These are phyloP conservation scores for Adansonia grandidieri DNA, from an alignment of 441 rosid species.

Conservation along the genomic window DNA sequence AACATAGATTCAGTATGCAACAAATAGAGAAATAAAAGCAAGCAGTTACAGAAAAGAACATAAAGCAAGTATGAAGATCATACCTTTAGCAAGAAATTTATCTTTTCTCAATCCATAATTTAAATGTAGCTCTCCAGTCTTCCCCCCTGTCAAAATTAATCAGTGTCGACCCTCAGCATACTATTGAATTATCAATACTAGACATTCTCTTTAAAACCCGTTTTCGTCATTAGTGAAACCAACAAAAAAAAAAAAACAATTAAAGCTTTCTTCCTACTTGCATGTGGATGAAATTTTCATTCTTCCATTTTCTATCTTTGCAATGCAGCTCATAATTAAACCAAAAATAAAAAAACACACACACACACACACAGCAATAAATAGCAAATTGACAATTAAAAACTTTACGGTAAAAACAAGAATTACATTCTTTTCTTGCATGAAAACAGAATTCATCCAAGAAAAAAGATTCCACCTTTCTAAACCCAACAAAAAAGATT, in stretches of 20 bases:
- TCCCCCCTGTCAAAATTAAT: slow-evolving; percentile 21
- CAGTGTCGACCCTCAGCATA: slow-evolving; percentile 19
- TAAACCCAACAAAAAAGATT: neutral
- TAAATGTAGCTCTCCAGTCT: slow-evolving; percentile 31
- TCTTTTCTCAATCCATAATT: slow-evolving; percentile 26
- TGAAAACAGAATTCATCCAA: slow-evolving; percentile 7
- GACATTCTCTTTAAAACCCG: neutral
- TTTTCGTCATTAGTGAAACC: neutral
- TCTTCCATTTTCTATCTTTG: neutral
- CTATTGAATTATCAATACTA: neutral
- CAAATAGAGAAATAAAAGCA: too few species aligned
- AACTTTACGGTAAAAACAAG: neutral
- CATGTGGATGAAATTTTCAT: slow-evolving; percentile 1
- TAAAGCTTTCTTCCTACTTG: neutral
- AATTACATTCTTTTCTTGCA: neutral
- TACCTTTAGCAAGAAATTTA: too few species aligned
- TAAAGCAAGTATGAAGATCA: too few species aligned
- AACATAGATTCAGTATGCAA: too few species aligned
- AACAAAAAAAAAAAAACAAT: neutral
- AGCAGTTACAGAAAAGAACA: too few species aligned
- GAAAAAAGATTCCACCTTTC: neutral
- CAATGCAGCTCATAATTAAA: slow-evolving; percentile 38
- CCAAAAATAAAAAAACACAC: neutral
- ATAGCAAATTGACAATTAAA: neutral
- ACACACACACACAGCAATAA: neutral